Evolutionary conservation across 805 yeast genomes (phyloP), one percentile per base, ranked within the genome.

Genomic region (Maudiozyma barnettii): DNA sequence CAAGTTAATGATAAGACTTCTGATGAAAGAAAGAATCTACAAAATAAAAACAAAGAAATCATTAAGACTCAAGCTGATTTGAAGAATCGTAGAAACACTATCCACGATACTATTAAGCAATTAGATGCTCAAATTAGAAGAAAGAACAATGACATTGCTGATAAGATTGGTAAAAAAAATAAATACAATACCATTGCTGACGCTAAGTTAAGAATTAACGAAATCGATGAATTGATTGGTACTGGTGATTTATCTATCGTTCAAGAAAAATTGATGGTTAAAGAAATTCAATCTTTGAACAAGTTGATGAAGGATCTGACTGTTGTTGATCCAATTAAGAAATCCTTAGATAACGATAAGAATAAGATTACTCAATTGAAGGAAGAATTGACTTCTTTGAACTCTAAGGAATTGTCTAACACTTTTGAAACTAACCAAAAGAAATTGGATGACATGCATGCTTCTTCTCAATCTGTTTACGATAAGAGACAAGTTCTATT

Each of bases 221-320:
- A 72, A 54, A 77, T 88, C 60, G 97, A 93, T 64, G 76, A 74
- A 39, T 72, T 76, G 55, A 82, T 93, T 51, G 86, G 84, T 47
- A 69, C 84, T 44, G 98, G 98, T 53, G 68, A 75, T 41, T 74
- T 93, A 64, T 78, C 86, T 58, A 79, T 93, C 61, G 97, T 89
- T 46, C 96, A 91, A 53, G 99, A 93, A 76, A 83, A 87, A 72
- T 76, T 81, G 62, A 69, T 75, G 54, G 79, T 93, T 55, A 85
- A 85, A 70, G 98, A 91, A 70, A 84, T 88, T 75, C 76, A 88
- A 45, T 67, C 81, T 41, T 77, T 93, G 66, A 81, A 91, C 69
- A 88, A 86, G 70, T 70, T 84, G 63, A 79, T 82, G 61, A 84
- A 83, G 66, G 90, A 83, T 65, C 85, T 87, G 63, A 78, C 79